These are phyloP conservation scores for Cystoderma amianthinum DNA, from an alignment of 768 basidiomycete genomes.

Conservation along the genomic window DNA sequence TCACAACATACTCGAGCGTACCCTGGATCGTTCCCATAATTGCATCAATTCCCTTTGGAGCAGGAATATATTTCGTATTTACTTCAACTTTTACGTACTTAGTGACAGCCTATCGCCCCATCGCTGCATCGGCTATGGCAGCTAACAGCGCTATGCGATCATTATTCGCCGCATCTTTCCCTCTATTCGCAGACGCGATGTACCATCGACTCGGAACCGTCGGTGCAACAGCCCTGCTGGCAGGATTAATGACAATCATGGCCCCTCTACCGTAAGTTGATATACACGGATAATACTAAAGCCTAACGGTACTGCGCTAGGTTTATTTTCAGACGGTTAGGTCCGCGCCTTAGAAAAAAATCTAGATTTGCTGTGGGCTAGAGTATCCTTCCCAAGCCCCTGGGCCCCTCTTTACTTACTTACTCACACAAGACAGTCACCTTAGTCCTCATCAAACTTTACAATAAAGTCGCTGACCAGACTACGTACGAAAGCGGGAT, in stretches of 20 bases:
- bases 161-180: conserved; percentile 55
- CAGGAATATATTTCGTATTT: conserved; percentile 61
- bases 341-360: conserved; percentile 12
- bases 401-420: too few species aligned
- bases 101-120: conserved; percentile 61
- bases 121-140: conserved; percentile 63
- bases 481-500: too few species aligned
- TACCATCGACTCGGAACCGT: conserved; percentile 65
- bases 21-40: conserved; percentile 67
- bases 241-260: conserved; percentile 54
- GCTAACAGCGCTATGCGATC: conserved; percentile 59
- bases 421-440: too few species aligned
- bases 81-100: conserved; percentile 67
- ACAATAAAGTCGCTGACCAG: too few species aligned
- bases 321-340: conserved; percentile 16
- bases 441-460: too few species aligned
- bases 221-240: conserved; percentile 67
- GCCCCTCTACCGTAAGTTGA: conserved; percentile 52
- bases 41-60: conserved; percentile 58
- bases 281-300: neutral
- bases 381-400: neutral
- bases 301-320: too few species aligned
- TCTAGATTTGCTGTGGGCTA: conserved; percentile 13
- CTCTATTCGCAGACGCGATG: conserved; percentile 58
- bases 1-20: conserved; percentile 37